Base-by-base conservation (phyloP, 2,329 filamentous ascomycete species). In the Hymenoscyphus linearis region DNA sequence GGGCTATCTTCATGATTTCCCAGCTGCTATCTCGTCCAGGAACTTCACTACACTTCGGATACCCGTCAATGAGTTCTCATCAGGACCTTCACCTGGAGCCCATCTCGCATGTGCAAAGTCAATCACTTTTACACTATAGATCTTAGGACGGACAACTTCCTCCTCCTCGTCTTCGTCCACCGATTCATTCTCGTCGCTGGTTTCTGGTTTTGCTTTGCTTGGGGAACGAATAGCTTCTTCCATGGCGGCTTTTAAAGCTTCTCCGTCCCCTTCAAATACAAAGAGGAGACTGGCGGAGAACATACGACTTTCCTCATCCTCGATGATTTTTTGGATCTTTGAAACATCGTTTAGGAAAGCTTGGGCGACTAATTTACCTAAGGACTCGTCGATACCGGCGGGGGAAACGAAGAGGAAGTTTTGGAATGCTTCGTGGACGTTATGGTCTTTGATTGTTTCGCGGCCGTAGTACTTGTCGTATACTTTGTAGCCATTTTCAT, bases 21-120 rank as follows among this genome's bases (percentile, higher is more conserved):
- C 27, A n/a, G n/a, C n/a, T n/a, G n/a, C 55, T 34, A 60, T 27
- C 14, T 52, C 27, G 16, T 25, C 25, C 16, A 98, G 86, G 34
- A 97, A 87, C 62, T 80, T 80, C 57, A 83, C 80, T 40, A 93
- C 77, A 71, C 82, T 93, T 71, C 86, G 80, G 64, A 97, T 84
- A 0, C 93, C 93, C 37, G 78, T 78, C 35, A 97, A 78, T 14
- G 83, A 78, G 71, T 98, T 98, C 76, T 96, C 88, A 73, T 99
- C 95, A 0, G 89, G 88, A 0, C 93, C 93, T 69, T 88, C 77
- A 1, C 91, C 91, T 0, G 90, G 89, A 1, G 85, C 88, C 87
- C 70, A 98, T 56, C 80, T 77, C 12, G 95, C 95, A 75, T 99
- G 95, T 1, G 95, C 95, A 80, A 99, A 99, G 74, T 99, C 95